Percentiles rank a stretch among this genome's conserved stretches.
Evolutionary conservation across 2,329 filamentous ascomycete genomes (phyloP).

Genomic region (Ascochyta pisi): DNA sequence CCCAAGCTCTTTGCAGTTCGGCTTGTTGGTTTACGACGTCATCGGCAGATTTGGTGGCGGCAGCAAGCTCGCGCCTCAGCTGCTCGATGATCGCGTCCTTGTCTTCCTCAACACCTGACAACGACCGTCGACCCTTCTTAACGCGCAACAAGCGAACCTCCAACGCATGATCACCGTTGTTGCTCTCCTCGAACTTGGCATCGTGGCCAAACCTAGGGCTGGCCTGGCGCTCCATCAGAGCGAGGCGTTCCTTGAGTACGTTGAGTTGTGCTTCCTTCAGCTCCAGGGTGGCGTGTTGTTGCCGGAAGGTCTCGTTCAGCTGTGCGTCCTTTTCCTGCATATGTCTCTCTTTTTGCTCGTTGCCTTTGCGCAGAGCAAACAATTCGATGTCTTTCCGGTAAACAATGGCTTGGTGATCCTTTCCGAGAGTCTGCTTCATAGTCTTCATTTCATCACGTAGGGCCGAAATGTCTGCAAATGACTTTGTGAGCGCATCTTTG

Average conservation of each 20-base stretch:
- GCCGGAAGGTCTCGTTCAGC: slow-evolving; percentile 33
- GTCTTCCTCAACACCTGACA: slow-evolving; percentile 34
- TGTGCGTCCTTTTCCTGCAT: slow-evolving; percentile 41
- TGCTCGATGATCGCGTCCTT: slow-evolving; percentile 35
- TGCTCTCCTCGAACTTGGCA: slow-evolving; percentile 14
- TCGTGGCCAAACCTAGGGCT: slow-evolving; percentile 24
- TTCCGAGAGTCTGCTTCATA: slow-evolving; percentile 39
- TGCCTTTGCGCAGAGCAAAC: slow-evolving; percentile 46
- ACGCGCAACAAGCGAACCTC: slow-evolving; percentile 41
- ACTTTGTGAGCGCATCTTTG: slow-evolving; percentile 38
- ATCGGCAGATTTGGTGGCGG: slow-evolving; percentile 27
- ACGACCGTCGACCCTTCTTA: slow-evolving; percentile 35
- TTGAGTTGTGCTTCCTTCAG: slow-evolving; percentile 41
- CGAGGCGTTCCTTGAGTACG: slow-evolving; percentile 39
- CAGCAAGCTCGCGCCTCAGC: slow-evolving; percentile 36
- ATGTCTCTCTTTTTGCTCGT: slow-evolving; percentile 44
- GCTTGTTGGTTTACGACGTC: slow-evolving; percentile 36
- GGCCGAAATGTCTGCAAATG: slow-evolving; percentile 37
- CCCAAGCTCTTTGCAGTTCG: slow-evolving; percentile 43
- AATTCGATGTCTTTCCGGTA: slow-evolving; percentile 49
- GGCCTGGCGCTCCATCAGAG: slow-evolving; percentile 32
- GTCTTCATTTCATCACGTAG: slow-evolving; percentile 42
- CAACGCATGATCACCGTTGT: slow-evolving; percentile 38
- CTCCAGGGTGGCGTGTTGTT: slow-evolving; percentile 38
- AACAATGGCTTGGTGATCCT: slow-evolving; percentile 42